Evolutionary conservation across 306 rosid genomes (phyloP), one percentile per base, ranked within the genome.

Genomic region (Glycine soja): DNA sequence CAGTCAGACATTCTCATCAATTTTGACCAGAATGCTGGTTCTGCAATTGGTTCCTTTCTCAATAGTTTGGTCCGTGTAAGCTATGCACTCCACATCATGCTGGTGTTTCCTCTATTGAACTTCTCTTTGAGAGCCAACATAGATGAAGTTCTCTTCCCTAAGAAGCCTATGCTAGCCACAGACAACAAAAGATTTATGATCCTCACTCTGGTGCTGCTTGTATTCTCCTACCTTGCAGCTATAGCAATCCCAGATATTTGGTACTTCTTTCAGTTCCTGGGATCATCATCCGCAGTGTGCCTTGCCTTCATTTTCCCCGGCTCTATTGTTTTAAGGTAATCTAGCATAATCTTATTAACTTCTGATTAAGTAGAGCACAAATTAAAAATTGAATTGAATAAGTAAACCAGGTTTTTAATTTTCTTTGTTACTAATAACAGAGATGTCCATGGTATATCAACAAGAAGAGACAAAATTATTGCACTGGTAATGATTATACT

Each of bases 301-400:
- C 97, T 95, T 13, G 96, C 93, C 82, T 95, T 95, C 81, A 87
- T 95, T 57, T 95, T 95, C 83, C 99, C 99, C 12, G 98, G 88
- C 64, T 83, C 80, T 40, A 89, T 95, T 82, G 99, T 83, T 69
- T 84, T 95, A 68, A 88, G 98, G 98, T 95, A 84, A 77, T 67
- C 65, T 75, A 58, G 67, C 51, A 18, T 18, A 56, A 52, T 85
- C 58, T 42, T 51, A 12, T 50, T 42, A 43, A 13, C 51, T 70
- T 57, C 42, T 15, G 10, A 69, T 69, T 24, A 24, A 24, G 30
- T 24, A 24, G 30, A 24, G 30, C 30, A 24, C 30, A 24, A 24
- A 1, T 24, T 47, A 10, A 67, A 64, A 36, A 36, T 62, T 64
- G 16, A 14, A 24, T 30, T 61, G 30, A 24, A 24, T 0, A 24